Base-by-base conservation (phyloP, 179 eudicot species). In the Silene noctiflora region DNA sequence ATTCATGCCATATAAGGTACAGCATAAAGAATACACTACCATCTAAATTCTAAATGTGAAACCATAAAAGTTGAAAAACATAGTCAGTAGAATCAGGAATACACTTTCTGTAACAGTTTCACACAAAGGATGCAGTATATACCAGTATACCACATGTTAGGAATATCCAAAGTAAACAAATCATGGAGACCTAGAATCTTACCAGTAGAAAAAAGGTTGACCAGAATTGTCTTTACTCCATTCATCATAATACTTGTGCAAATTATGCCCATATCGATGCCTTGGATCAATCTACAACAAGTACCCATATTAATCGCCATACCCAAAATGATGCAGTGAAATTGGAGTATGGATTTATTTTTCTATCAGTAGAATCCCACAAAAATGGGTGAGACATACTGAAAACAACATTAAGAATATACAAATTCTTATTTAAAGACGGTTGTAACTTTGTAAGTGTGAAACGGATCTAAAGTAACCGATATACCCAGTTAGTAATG, bases 191-290 rank as follows among this genome's bases (percentile, higher is more conserved):
- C 16, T 12, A 60, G 25, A 78, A 25, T 19, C 91, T 82, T 84
- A 94, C 98, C 98, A 94, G 77, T 83, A 94, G 87, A 94, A 94
- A 87, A 94, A 94, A 22, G 98, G 98, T 74, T 94, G 97, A 24
- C 92, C 96, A 71, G 92, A 85, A 73, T 78, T 87, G 6, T 87
- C 83, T 76, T 79, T 81, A 79, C 88, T 80, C 98, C 98, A 94
- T 69, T 83, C 89, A 19, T 90, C 89, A 68, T 92, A 92, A 81
- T 94, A 94, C 24, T 81, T 22, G 81, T 92, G 96, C 86, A 94
- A 86, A 79, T 74, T 86, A 78, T 94, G 98, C n/a, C 98, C 98
- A 82, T 94, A 94, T 29, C 98, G 94, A 79, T 94, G 98, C 81
- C 96, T 87, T 58, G 98, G 97, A 83, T 94, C 98, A 80, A 94